These are phyloP conservation scores for Raffaelea albimanens DNA, from an alignment of 2,329 filamentous ascomycete genomes.

Conservation along the genomic window DNA sequence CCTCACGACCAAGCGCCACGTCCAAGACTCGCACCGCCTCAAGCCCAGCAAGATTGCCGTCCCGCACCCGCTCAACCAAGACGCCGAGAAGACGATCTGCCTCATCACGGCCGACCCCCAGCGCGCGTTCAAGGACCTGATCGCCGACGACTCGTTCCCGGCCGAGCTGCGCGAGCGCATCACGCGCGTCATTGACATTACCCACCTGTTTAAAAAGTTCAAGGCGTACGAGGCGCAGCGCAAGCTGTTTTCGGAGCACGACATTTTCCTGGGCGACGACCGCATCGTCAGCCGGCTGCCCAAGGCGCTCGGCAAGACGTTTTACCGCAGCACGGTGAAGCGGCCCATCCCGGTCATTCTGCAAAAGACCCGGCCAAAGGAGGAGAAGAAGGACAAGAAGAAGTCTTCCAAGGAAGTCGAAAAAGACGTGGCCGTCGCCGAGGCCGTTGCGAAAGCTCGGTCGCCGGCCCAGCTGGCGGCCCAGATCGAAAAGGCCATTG, in stretches of 20 bases:
- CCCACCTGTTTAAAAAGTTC: slow-evolving; percentile 75
- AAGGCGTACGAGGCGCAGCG: slow-evolving; percentile 80
- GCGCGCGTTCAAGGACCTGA: slow-evolving; percentile 80
- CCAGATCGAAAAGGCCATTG: slow-evolving; percentile 71
- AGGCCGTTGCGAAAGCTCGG: slow-evolving; percentile 30
- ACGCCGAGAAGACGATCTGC: slow-evolving; percentile 63
- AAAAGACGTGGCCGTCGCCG: slow-evolving; percentile 59
- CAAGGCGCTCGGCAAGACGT: slow-evolving; percentile 75
- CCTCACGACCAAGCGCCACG: slow-evolving; percentile 56
- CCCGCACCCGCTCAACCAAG: slow-evolving; percentile 65
- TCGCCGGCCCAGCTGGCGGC: slow-evolving; percentile 59
- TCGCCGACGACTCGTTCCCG: slow-evolving; percentile 65
- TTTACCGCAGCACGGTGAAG: slow-evolving; percentile 78
- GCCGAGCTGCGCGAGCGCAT: slow-evolving; percentile 56
- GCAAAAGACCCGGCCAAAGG: slow-evolving; percentile 41
- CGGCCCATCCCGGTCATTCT: slow-evolving; percentile 77
- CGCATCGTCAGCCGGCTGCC: slow-evolving; percentile 69
- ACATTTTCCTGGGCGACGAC: slow-evolving; percentile 89
- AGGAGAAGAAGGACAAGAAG: slow-evolving; percentile 36
- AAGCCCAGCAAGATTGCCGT: slow-evolving; percentile 77
- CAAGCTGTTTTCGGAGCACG: slow-evolving; percentile 76
- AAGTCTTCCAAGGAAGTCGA: slow-evolving; percentile 60
- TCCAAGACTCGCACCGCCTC: slow-evolving; percentile 63
- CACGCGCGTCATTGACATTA: slow-evolving; percentile 68
- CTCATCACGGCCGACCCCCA: slow-evolving; percentile 69